A percentile compares a stretch with the other conserved stretches of the same genome.
These are phyloP conservation scores for Zymoseptoria ardabiliae DNA, from an alignment of 2,329 filamentous ascomycete species.

Conservation along the genomic window DNA sequence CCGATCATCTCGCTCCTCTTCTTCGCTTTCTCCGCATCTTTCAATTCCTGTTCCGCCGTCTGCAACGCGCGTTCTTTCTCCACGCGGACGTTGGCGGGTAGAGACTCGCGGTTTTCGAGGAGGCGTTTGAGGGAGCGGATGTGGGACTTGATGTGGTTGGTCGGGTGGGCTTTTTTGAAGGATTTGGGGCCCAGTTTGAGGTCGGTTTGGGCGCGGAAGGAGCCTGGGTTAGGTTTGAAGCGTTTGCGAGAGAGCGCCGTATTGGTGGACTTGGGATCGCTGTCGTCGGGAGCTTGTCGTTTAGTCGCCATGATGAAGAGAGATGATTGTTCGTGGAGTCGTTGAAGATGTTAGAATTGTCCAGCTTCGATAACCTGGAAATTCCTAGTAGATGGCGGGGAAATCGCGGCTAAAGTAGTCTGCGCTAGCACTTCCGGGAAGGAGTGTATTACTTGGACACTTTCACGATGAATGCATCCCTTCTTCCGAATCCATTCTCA, in stretches of 20 bases:
- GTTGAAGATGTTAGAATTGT: background rate
- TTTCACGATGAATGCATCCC: background rate
- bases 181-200: slow-evolving; percentile 18
- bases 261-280: slow-evolving; percentile 2
- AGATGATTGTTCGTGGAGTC: background rate
- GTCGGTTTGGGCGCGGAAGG: slow-evolving; percentile 3
- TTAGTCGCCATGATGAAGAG: slow-evolving; percentile 16
- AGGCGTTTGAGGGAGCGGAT: slow-evolving; percentile 62
- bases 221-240: slow-evolving; percentile 9
- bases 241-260: slow-evolving; percentile 8
- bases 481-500: background rate
- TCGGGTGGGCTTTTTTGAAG: slow-evolving; percentile 30
- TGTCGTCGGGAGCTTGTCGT: slow-evolving; percentile 12
- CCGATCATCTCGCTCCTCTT: slow-evolving; percentile 62
- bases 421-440: background rate
- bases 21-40: slow-evolving; percentile 52
- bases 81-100: slow-evolving; percentile 60
- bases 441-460: background rate
- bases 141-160: slow-evolving; percentile 63
- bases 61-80: slow-evolving; percentile 67
- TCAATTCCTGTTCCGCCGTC: slow-evolving; percentile 58
- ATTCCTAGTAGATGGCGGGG: background rate
- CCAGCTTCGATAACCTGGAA: background rate
- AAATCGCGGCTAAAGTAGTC: background rate
- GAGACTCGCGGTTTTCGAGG: slow-evolving; percentile 48